A percentile compares a stretch with the other conserved stretches of the same genome.
These are phyloP conservation scores for Aspergillus sclerotialis DNA, from an alignment of 2,329 filamentous ascomycete genomes.

Conservation along the genomic window DNA sequence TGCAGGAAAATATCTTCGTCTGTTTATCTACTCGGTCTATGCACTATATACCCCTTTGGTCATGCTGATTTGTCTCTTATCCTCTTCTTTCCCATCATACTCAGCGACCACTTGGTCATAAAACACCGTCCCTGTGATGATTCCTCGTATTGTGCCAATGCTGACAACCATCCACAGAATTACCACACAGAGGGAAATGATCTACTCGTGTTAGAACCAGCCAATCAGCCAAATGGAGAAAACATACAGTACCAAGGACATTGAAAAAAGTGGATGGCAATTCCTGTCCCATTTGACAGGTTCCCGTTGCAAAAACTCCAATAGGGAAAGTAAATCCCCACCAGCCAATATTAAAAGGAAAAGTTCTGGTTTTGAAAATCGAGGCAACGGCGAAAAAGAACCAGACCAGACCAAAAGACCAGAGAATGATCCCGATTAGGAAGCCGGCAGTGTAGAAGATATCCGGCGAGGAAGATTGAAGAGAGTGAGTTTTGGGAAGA, in stretches of 20 bases:
- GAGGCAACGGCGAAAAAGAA: conserved; percentile 27
- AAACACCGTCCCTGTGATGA: conserved; percentile 42
- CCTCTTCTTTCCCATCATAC: conserved; percentile 7
- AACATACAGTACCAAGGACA: conserved; percentile 44
- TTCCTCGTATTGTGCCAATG: conserved; percentile 38
- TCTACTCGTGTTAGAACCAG: conserved; percentile 21
- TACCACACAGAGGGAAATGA: conserved; percentile 44
- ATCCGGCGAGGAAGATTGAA: conserved; percentile 16
- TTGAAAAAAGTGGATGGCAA: conserved; percentile 50
- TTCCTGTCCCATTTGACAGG: conserved; percentile 37
- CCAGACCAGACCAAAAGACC: conserved; percentile 30
- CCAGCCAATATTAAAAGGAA: conserved; percentile 57
- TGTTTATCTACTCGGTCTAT: background rate
- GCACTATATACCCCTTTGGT: no score
- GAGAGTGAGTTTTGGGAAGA: conserved; percentile 19
- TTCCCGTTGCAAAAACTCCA: conserved; percentile 46
- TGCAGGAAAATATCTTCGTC: background rate
- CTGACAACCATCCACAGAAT: conserved; percentile 49
- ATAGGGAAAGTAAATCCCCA: conserved; percentile 54
- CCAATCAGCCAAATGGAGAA: background rate
- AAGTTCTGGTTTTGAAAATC: conserved; percentile 23
- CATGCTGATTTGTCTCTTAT: background rate
- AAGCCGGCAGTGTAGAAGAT: conserved; percentile 24
- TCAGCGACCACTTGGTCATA: conserved; percentile 46
- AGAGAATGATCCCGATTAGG: conserved; percentile 25